Evolutionary conservation across 2,329 filamentous ascomycete genomes (phyloP).

Genomic region (Sporothrix luriei): DNA sequence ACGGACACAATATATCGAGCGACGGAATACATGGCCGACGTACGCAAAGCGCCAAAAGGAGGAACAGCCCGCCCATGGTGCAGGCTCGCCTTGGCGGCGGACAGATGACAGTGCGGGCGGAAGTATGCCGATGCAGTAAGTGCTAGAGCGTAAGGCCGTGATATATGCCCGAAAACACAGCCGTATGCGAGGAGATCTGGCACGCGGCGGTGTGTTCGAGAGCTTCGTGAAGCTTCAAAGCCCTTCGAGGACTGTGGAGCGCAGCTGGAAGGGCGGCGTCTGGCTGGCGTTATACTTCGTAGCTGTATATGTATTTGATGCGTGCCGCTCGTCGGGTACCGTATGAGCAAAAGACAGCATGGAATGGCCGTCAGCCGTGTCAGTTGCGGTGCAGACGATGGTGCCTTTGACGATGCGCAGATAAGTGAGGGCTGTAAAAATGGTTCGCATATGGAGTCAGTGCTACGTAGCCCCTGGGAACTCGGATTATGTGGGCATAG

Average conservation of each 20-base stretch:
- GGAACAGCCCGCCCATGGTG: conserved; percentile 44
- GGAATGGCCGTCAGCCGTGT: conserved; percentile 1
- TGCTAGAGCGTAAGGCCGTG: not conserved
- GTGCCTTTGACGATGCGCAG: not conserved
- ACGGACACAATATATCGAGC: not conserved
- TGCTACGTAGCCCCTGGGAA: conserved; percentile 26
- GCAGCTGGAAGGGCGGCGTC: not conserved
- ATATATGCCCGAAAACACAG: not conserved
- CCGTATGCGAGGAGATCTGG: not conserved
- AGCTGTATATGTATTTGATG: conserved; percentile 1
- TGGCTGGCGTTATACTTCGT: not conserved
- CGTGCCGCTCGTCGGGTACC: not conserved
- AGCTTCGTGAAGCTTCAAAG: conserved; percentile 11
- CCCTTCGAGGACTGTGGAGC: not conserved
- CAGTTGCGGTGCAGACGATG: conserved; percentile 17
- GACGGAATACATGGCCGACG: conserved; percentile 29
- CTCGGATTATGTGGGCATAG: conserved; percentile 20
- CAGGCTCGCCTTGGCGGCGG: conserved; percentile 23
- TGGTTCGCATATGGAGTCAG: conserved; percentile 7
- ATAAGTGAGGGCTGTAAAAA: not conserved
- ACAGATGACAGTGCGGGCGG: not conserved
- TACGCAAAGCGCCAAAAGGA: conserved; percentile 43
- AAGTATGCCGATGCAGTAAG: not conserved
- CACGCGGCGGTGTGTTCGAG: not conserved
- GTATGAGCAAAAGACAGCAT: not conserved